Percentiles rank a stretch among this genome's conserved stretches.
phyloP scores from a whole-genome alignment of 2,329 filamentous ascomycete genomes.

The Scytalidium lignicola region DNA sequence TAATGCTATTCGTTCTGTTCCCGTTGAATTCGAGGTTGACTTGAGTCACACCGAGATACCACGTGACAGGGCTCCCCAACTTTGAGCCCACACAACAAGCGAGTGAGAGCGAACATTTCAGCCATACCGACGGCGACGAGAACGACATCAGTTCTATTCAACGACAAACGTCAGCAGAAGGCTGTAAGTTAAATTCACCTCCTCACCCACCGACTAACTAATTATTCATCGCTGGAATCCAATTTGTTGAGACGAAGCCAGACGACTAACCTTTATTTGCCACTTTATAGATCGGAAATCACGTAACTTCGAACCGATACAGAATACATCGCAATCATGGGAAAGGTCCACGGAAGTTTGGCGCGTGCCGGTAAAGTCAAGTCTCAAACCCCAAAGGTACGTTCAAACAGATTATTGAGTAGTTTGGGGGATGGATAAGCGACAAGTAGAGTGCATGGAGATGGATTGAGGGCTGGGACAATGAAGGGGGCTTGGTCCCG shows the following conservation, averaged over 20 bases:
- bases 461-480: conserved; percentile 2
- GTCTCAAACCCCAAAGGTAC: conserved; percentile 89
- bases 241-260: too few species aligned
- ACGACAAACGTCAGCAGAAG: background rate
- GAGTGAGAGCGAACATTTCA: background rate
- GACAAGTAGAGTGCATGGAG: background rate
- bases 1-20: too few species aligned
- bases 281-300: conserved; percentile 22
- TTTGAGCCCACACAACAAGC: background rate
- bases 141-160: background rate
- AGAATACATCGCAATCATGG: conserved; percentile 58
- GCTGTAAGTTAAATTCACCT: background rate
- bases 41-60: background rate
- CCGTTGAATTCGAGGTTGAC: too few species aligned
- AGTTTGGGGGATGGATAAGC: conserved; percentile 5
- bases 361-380: conserved; percentile 98
- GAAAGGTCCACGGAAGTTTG: conserved; percentile 91
- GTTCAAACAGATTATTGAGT: conserved; percentile 28
- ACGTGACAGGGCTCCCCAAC: background rate
- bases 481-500: too few species aligned
- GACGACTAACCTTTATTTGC: conserved; percentile 3
- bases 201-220: background rate
- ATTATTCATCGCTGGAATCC: too few species aligned
- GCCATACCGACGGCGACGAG: background rate
- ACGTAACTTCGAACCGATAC: conserved; percentile 24